phyloP scores from a whole-genome alignment of 2,329 filamentous ascomycete genomes.

The Hortaea werneckii region DNA sequence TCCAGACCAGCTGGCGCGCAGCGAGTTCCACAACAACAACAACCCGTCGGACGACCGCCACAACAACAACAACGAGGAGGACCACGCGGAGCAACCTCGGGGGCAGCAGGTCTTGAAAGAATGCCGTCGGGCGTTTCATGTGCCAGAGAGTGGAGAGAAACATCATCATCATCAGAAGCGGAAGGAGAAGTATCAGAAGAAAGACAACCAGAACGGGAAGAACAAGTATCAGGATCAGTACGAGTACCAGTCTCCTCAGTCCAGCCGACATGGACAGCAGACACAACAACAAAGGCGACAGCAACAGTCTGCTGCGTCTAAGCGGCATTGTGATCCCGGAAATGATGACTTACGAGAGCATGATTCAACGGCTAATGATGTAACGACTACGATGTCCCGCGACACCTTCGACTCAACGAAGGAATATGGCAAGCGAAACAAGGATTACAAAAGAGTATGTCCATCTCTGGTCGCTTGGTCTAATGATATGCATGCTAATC shows the following conservation, averaged over 20 bases:
- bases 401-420: conserved; percentile 3
- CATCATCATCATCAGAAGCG: conserved; percentile 24
- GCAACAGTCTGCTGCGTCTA: conserved; percentile 16
- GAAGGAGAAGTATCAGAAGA: conserved; percentile 17
- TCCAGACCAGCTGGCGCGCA: conserved; percentile 15
- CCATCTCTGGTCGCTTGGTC: background rate
- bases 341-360: conserved; percentile 10
- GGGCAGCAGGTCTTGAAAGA: conserved; percentile 19
- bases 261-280: conserved; percentile 22
- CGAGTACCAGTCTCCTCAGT: conserved; percentile 13
- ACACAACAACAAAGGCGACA: conserved; percentile 17
- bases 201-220: conserved; percentile 12
- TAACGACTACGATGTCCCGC: conserved; percentile 6
- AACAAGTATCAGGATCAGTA: conserved; percentile 21
- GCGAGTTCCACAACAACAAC: conserved; percentile 9
- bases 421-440: conserved; percentile 11
- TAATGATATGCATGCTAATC: conserved; percentile 2
- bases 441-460: conserved; percentile 17
- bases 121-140: conserved; percentile 20
- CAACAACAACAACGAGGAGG: conserved; percentile 12
- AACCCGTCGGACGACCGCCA: conserved; percentile 8
- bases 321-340: conserved; percentile 3
- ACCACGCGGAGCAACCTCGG: conserved; percentile 5
- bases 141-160: conserved; percentile 24
- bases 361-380: conserved; percentile 12